Base-by-base conservation (phyloP, 1,139 yeast species). In the Kazachstania sp. region DNA sequence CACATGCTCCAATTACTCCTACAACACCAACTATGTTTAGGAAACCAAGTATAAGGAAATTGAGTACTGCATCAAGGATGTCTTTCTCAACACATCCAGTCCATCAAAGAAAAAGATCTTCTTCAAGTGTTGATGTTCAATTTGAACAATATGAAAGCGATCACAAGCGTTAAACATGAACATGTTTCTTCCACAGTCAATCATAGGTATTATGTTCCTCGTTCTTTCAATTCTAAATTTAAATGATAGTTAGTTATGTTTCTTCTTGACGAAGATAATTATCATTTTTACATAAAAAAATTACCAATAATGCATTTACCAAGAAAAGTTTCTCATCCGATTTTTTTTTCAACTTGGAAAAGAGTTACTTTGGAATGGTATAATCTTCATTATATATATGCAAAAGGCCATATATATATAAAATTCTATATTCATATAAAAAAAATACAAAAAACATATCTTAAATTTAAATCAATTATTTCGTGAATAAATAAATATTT, bases 81-180 rank as follows among this genome's bases (percentile, higher is more conserved):
- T n/a, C 20, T 18, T 18, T 23, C 28, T 19, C 19, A 4, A 11
- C 12, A 11, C 20, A 31, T 30, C 38, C 36, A 4, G 6, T 28
- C 11, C 48, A 52, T 34, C 62, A 59, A 39, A 48, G 51, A 39
- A 59, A 60, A 44, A 55, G 63, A 47, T 54, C 57, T 20, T 56
- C 63, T 12, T 55, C 63, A 3, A 43, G 49, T 15, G 52, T 53
- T 58, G 63, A 58, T 26, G 47, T 58, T 13, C 61, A 56, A 32
- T 60, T 59, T 50, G 56, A 52, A 40, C 58, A 54, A 30, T 47
- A 50, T 34, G 56, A 53, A 28, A 49, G 49, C 15, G 44, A 51
- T 30, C 39, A 45, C 37, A 59, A 59, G 44, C 55, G 59, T 35
- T 38, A 38, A 41, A 7, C 20, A 3, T 3, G 9, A 6, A 7